phyloP scores from a whole-genome alignment of 2,329 filamentous ascomycete genomes.

The Fusarium staphyleae region DNA sequence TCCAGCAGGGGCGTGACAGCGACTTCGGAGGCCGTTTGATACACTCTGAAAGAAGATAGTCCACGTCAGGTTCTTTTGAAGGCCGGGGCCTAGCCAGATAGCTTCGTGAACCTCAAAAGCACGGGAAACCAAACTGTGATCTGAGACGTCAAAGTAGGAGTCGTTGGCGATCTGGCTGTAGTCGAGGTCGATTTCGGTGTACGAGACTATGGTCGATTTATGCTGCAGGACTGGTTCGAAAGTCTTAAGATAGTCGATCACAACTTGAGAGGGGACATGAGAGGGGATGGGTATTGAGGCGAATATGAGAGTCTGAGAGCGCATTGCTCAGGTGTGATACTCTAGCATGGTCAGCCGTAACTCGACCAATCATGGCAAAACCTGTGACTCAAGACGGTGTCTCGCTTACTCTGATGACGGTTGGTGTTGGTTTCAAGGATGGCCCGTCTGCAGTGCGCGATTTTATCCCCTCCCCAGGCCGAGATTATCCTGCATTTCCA shows the following conservation, averaged over 20 bases:
- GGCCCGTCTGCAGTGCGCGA: no score
- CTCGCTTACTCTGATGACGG: no score
- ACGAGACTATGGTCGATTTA: slow-evolving; percentile 48
- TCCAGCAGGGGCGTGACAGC: slow-evolving; percentile 51
- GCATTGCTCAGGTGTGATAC: slow-evolving; percentile 40
- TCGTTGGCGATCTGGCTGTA: slow-evolving; percentile 46
- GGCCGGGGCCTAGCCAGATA: slow-evolving; percentile 48
- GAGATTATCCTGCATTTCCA: no score
- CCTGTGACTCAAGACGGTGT: no score
- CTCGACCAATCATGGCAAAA: no score
- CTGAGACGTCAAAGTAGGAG: slow-evolving; percentile 48
- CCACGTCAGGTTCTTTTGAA: slow-evolving; percentile 50
- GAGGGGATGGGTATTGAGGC: slow-evolving; percentile 52
- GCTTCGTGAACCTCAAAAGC: slow-evolving; percentile 42
- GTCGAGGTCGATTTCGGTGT: slow-evolving; percentile 42
- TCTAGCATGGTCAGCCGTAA: background rate
- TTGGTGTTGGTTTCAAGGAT: no score
- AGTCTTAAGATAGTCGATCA: slow-evolving; percentile 50
- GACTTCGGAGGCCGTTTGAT: slow-evolving; percentile 49
- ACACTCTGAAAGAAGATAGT: slow-evolving; percentile 54
- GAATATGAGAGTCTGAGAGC: slow-evolving; percentile 43
- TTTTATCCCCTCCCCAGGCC: no score
- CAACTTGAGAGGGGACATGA: slow-evolving; percentile 44
- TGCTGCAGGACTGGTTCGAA: slow-evolving; percentile 51
- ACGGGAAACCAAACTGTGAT: slow-evolving; percentile 44